Percentiles rank a stretch among this genome's conserved stretches.
Evolutionary conservation across 2,329 filamentous ascomycete genomes (phyloP).

Genomic region (Penicillium sp.): DNA sequence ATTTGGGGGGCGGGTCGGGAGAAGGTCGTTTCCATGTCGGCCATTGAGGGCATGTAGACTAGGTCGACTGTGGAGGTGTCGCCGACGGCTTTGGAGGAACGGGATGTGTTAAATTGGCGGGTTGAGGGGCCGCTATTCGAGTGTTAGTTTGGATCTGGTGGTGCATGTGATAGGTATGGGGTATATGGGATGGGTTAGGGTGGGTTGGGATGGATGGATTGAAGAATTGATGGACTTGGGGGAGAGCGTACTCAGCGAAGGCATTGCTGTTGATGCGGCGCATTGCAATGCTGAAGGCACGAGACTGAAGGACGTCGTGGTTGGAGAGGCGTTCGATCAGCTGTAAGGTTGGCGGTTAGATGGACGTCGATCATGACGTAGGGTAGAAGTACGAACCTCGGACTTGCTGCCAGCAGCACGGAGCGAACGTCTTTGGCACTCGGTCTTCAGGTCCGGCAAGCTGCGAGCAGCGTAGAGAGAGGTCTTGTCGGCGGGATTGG

Average conservation of each 20-base stretch:
- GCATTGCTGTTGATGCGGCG: constrained; percentile 47
- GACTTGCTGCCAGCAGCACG: constrained; percentile 48
- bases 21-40: constrained; percentile 41
- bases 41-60: constrained; percentile 57
- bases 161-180: not conserved
- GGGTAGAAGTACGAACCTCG: constrained; percentile 41
- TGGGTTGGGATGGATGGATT: not conserved
- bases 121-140: constrained; percentile 51
- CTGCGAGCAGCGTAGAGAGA: constrained; percentile 52
- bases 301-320: constrained; percentile 53
- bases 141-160: constrained; percentile 13
- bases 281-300: constrained; percentile 56
- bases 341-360: constrained; percentile 28
- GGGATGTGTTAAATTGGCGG: constrained; percentile 63
- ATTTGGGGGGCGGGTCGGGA: constrained; percentile 44
- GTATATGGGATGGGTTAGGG: not conserved
- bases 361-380: constrained; percentile 1
- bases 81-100: constrained; percentile 54
- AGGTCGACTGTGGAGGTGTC: constrained; percentile 64
- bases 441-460: constrained; percentile 50
- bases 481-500: constrained; percentile 52
- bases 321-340: constrained; percentile 53
- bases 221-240: constrained; percentile 1
- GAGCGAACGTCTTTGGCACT: constrained; percentile 52
- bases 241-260: constrained; percentile 36